Evolutionary conservation across 257 asterid species (phyloP).

Genomic region (Solanum microdontum): DNA sequence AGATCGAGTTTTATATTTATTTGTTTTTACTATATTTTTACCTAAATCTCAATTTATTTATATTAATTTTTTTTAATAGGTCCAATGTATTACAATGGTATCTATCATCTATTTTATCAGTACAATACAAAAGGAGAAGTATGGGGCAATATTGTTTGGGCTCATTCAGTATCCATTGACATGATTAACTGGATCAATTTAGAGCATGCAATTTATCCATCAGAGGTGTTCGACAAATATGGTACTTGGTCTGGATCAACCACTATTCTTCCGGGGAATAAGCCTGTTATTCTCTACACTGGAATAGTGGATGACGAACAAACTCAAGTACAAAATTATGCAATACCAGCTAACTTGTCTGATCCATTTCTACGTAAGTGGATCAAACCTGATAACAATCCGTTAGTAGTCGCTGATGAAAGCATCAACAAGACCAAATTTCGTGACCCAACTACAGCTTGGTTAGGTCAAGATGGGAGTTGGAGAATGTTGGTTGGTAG

Average conservation of each 20-base stretch:
- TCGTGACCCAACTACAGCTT: constrained; percentile 21
- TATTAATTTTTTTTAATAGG: background rate
- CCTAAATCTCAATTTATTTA: background rate
- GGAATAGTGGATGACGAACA: background rate
- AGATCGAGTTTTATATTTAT: background rate
- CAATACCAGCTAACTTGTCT: constrained; percentile 4
- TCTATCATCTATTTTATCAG: constrained; percentile 16
- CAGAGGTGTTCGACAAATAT: constrained; percentile 2
- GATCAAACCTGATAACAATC: constrained; percentile 19
- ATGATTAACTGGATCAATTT: background rate
- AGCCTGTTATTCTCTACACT: constrained; percentile 13
- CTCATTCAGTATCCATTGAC: constrained; percentile 12
- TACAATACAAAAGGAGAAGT: constrained; percentile 11
- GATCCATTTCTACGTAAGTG: constrained; percentile 12
- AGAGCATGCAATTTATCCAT: constrained; percentile 5
- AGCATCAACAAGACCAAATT: constrained; percentile 3
- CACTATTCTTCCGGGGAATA: constrained; percentile 6
- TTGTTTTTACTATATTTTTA: background rate
- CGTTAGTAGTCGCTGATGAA: background rate
- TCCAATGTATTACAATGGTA: constrained; percentile 15
- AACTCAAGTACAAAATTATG: constrained; percentile 18
- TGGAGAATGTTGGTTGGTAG: constrained; percentile 13
- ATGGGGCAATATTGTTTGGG: constrained; percentile 23
- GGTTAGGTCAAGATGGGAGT: constrained; percentile 10
- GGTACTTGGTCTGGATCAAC: constrained; percentile 21